phyloP scores from a whole-genome alignment of 306 rosid genomes.

The Carpinus fangiana region DNA sequence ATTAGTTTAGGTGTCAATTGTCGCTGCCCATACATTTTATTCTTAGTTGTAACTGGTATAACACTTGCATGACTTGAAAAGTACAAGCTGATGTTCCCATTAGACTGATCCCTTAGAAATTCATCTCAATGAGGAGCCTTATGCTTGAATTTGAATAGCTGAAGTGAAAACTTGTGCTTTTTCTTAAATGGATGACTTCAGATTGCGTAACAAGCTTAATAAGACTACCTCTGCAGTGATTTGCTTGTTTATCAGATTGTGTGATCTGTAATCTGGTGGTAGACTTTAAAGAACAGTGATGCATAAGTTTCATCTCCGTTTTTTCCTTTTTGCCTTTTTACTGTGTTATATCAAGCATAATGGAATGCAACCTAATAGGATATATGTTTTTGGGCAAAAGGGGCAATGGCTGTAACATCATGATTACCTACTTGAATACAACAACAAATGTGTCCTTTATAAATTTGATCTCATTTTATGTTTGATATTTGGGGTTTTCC shows the following conservation, averaged over 20 bases:
- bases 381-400: neutral
- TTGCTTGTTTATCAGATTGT: too few relatives aligned
- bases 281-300: too few relatives aligned
- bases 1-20: neutral
- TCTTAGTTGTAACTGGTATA: neutral
- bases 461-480: neutral
- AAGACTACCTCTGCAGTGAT: neutral
- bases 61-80: too few relatives aligned
- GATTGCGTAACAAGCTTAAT: neutral
- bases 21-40: neutral
- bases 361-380: slow-evolving; percentile 1
- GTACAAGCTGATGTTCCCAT: neutral
- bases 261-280: too few relatives aligned
- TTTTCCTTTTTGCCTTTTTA: neutral
- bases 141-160: neutral
- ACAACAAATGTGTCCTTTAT: too few relatives aligned
- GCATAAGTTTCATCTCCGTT: neutral
- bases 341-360: neutral
- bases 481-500: neutral
- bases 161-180: neutral
- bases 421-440: neutral
- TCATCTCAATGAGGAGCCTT: neutral
- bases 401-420: neutral
- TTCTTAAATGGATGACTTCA: neutral
- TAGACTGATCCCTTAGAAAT: neutral